These are phyloP conservation scores for Dorcoceras hygrometricum DNA, from an alignment of 257 asterid species.

Conservation along the genomic window DNA sequence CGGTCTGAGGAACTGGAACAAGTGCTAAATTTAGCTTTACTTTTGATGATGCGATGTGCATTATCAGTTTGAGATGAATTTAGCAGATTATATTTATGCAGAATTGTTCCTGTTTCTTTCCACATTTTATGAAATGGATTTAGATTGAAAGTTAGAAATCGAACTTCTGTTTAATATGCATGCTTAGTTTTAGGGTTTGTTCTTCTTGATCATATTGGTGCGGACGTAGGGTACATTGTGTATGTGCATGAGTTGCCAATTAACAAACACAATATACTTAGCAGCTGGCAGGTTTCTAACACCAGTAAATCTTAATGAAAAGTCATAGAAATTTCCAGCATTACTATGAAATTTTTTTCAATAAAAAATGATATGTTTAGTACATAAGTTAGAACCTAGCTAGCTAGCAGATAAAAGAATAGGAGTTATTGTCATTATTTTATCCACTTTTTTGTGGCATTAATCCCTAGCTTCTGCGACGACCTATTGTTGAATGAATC, in stretches of 20 bases:
- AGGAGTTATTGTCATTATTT: background rate
- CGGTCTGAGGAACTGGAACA: constrained; percentile 58
- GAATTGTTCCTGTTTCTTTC: constrained; percentile 68
- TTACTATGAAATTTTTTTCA: background rate
- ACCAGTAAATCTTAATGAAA: background rate
- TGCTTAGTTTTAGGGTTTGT: constrained; percentile 35
- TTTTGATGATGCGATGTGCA: constrained; percentile 24
- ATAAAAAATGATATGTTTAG: too few relatives aligned
- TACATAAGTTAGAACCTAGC: too few relatives aligned
- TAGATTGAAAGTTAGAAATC: constrained; percentile 16
- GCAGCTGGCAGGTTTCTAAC: background rate
- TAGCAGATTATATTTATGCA: constrained; percentile 38
- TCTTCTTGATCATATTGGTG: constrained; percentile 22
- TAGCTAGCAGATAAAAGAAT: too few relatives aligned
- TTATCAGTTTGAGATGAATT: constrained; percentile 47
- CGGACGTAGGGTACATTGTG: background rate
- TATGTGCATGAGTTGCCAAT: constrained; percentile 7
- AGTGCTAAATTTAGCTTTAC: constrained; percentile 62
- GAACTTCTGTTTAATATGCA: constrained; percentile 16
- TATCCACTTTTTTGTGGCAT: too few relatives aligned
- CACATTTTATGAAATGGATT: constrained; percentile 22
- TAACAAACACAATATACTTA: constrained; percentile 11
- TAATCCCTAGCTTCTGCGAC: too few relatives aligned
- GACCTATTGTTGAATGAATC: background rate
- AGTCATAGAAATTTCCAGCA: background rate